Conservation (phyloP, 768 basidiomycete genomes). For the Cyclocybe aegerita region DNA sequence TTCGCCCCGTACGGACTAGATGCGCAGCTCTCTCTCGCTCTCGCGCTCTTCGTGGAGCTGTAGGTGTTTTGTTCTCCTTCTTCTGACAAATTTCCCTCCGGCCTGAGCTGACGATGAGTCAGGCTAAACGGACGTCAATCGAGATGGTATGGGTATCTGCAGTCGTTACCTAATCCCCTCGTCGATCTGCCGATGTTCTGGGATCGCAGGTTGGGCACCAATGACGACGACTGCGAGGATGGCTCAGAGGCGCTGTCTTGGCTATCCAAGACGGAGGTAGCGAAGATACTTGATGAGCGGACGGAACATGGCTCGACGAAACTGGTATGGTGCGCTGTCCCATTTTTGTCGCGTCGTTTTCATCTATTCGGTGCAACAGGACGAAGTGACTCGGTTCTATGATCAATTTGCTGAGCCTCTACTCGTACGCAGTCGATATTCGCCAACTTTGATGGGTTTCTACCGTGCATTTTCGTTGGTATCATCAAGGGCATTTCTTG, state of each 20-base stretch:
- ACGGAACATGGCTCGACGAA: constrained; percentile 17
- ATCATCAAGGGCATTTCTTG: constrained; percentile 79
- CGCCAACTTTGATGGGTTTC: constrained; percentile 40
- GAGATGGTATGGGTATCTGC: constrained; percentile 65
- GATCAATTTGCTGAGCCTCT: constrained; percentile 29
- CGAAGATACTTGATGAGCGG: constrained; percentile 19
- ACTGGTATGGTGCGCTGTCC: constrained; percentile 18
- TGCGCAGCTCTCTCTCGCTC: constrained; percentile 59
- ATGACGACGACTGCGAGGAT: constrained; percentile 21
- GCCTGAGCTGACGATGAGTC: constrained; percentile 5
- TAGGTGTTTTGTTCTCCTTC: constrained; percentile 23
- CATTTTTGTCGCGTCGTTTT: background rate
- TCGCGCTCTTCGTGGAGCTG: constrained; percentile 69
- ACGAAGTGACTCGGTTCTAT: constrained; percentile 36
- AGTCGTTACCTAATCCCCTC: constrained; percentile 51
- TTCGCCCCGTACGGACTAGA: constrained; percentile 51
- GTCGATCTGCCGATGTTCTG: constrained; percentile 68
- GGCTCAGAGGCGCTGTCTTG: constrained; percentile 31
- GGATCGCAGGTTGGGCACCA: constrained; percentile 21
- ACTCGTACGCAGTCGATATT: constrained; percentile 19
- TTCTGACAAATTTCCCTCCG: constrained; percentile 1
- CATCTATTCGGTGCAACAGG: constrained; percentile 20
- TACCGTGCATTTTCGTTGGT: constrained; percentile 61
- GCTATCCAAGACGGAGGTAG: constrained; percentile 44
- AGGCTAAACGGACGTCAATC: constrained; percentile 53